Conservation (phyloP, 768 basidiomycete species). For the Kwoniella dejecticola region DNA sequence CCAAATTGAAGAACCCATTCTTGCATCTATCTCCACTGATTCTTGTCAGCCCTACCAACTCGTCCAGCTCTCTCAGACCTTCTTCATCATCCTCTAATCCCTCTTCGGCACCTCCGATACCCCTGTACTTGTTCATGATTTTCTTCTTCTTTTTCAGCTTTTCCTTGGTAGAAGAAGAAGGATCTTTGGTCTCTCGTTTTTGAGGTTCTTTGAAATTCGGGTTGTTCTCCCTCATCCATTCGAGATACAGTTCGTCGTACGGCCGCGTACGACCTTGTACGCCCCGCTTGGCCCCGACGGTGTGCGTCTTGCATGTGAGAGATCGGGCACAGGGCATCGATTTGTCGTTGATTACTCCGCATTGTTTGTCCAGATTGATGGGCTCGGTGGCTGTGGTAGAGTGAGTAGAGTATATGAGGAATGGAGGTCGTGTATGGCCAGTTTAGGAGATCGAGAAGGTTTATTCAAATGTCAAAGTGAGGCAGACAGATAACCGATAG, state of each 20-base stretch:
- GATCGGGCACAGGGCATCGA: slow-evolving; percentile 87
- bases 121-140: background rate
- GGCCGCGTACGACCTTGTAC: slow-evolving; percentile 79
- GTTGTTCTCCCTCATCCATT: slow-evolving; percentile 64
- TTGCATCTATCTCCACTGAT: slow-evolving; percentile 27
- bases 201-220: slow-evolving; percentile 50
- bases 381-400: slow-evolving; percentile 61
- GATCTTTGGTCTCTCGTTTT: slow-evolving; percentile 6
- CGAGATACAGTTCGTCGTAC: slow-evolving; percentile 84
- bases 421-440: too few species aligned
- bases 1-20: slow-evolving; percentile 1
- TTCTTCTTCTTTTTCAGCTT: slow-evolving; percentile 22
- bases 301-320: slow-evolving; percentile 96
- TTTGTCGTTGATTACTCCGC: slow-evolving; percentile 97
- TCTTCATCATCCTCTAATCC: slow-evolving; percentile 39
- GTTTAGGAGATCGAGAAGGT: too few species aligned
- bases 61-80: slow-evolving; percentile 37
- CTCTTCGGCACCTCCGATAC: slow-evolving; percentile 13
- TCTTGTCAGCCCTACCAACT: slow-evolving; percentile 34
- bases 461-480: too few species aligned
- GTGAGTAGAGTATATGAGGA: background rate
- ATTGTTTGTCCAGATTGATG: slow-evolving; percentile 86
- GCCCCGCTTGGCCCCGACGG: slow-evolving; percentile 92
- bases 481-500: too few species aligned
- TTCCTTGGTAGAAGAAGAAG: background rate